Conservation (phyloP, 1,284 basidiomycete species). For the Filobasidium uniguttulatum region DNA sequence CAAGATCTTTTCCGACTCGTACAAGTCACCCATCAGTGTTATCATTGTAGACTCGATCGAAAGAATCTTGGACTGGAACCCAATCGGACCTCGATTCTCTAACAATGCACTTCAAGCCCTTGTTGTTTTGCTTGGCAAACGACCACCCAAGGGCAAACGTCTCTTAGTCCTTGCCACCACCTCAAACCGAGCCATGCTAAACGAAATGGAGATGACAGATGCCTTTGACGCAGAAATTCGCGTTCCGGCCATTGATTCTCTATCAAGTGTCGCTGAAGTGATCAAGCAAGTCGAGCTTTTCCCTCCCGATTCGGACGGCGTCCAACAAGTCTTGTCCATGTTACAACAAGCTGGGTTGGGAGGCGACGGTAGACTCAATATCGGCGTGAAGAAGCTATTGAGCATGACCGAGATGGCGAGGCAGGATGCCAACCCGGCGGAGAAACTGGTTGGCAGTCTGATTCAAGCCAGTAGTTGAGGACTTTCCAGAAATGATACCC, state of each 20-base stretch:
- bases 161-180: constrained; percentile 87
- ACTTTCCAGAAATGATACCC: neutral
- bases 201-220: constrained; percentile 77
- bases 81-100: constrained; percentile 90
- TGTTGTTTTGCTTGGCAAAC: constrained; percentile 72
- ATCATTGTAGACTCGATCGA: constrained; percentile 95
- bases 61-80: constrained; percentile 88
- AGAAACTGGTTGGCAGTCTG: constrained; percentile 56
- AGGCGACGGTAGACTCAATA: constrained; percentile 48
- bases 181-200: constrained; percentile 71
- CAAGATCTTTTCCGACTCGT: constrained; percentile 90
- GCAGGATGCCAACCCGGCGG: constrained; percentile 72
- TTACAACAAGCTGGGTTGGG: constrained; percentile 64
- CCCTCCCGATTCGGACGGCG: constrained; percentile 44
- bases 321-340: constrained; percentile 50
- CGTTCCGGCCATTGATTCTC: constrained; percentile 65
- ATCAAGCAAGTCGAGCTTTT: constrained; percentile 77
- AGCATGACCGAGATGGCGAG: constrained; percentile 92
- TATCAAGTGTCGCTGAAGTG: constrained; percentile 61
- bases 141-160: constrained; percentile 89
- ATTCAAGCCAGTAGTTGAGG: constrained; percentile 30
- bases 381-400: constrained; percentile 89
- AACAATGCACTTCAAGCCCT: constrained; percentile 86
- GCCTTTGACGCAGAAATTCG: constrained; percentile 79
- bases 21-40: constrained; percentile 92